phyloP scores from a whole-genome alignment of 208 protist genomes.

The Borovskyia barvae region DNA sequence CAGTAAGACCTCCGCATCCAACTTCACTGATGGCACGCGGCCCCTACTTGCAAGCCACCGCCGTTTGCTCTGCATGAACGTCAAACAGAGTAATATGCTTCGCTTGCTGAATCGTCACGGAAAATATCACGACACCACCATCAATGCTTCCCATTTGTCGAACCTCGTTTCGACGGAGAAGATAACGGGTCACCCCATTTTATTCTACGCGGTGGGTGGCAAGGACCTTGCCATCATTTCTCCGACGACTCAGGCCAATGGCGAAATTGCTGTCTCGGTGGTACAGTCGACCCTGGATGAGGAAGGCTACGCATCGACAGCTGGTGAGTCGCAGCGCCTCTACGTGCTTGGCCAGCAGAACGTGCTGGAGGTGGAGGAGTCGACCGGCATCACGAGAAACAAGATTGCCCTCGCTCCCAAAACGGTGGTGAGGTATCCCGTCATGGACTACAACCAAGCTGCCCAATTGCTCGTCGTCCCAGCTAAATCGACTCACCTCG shows the following conservation, averaged over 20 bases:
- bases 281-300: constrained; percentile 50
- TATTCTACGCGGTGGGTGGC: constrained; percentile 80
- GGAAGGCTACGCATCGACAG: constrained; percentile 49
- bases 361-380: constrained; percentile 70
- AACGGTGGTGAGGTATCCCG: constrained; percentile 58
- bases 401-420: constrained; percentile 47
- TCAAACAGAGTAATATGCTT: constrained; percentile 78
- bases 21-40: constrained; percentile 40
- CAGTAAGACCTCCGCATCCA: constrained; percentile 59
- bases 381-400: constrained; percentile 29
- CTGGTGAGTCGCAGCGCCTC: constrained; percentile 52
- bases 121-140: constrained; percentile 56
- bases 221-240: constrained; percentile 56
- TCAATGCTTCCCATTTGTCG: constrained; percentile 43
- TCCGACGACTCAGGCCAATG: constrained; percentile 66
- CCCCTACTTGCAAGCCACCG: constrained; percentile 65
- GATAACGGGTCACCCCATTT: constrained; percentile 37
- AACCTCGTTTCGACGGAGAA: constrained; percentile 63
- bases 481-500: constrained; percentile 67
- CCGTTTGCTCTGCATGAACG: constrained; percentile 76
- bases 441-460: constrained; percentile 64
- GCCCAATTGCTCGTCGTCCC: constrained; percentile 67
- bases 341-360: constrained; percentile 63
- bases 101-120: constrained; percentile 74
- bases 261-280: constrained; percentile 49